These are phyloP conservation scores for Trichophyton benhamiae DNA, from an alignment of 2,329 filamentous ascomycete species.

Conservation along the genomic window DNA sequence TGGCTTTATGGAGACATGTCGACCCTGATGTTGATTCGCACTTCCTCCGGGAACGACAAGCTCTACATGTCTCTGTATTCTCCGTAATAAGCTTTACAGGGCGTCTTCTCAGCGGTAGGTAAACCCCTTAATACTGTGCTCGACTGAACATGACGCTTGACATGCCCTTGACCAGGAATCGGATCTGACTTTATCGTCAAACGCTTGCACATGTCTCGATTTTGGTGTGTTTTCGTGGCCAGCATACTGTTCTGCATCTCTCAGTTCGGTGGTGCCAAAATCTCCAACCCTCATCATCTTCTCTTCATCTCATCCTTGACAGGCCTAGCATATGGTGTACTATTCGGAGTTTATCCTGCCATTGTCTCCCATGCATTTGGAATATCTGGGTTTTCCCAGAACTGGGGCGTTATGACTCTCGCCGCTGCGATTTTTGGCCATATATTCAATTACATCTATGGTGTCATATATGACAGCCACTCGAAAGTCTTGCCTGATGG, in stretches of 20 bases:
- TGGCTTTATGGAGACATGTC: conserved; percentile 78
- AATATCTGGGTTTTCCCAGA: conserved; percentile 75
- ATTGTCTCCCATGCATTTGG: conserved; percentile 85
- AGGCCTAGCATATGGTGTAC: conserved; percentile 79
- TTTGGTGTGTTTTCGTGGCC: conserved; percentile 80
- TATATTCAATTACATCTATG: conserved; percentile 86
- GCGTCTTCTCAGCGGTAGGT: conserved; percentile 60
- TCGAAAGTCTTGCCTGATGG: conserved; percentile 56
- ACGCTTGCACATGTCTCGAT: conserved; percentile 62
- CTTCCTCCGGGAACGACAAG: conserved; percentile 69
- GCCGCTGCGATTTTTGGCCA: conserved; percentile 80
- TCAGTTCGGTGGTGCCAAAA: conserved; percentile 61
- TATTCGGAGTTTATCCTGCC: conserved; percentile 89
- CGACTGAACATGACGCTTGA: neutral
- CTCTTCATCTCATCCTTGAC: conserved; percentile 70
- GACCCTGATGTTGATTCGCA: conserved; percentile 59
- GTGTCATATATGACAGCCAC: conserved; percentile 68
- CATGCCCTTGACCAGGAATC: conserved; percentile 44
- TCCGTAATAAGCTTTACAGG: conserved; percentile 78
- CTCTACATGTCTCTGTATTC: conserved; percentile 88
- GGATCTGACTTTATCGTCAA: conserved; percentile 86
- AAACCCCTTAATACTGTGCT: neutral
- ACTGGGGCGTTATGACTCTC: conserved; percentile 92
- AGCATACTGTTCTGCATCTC: conserved; percentile 65
- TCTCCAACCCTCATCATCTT: conserved; percentile 65